phyloP scores from a whole-genome alignment of 305 asterid genomes.

The Striga hermonthica region DNA sequence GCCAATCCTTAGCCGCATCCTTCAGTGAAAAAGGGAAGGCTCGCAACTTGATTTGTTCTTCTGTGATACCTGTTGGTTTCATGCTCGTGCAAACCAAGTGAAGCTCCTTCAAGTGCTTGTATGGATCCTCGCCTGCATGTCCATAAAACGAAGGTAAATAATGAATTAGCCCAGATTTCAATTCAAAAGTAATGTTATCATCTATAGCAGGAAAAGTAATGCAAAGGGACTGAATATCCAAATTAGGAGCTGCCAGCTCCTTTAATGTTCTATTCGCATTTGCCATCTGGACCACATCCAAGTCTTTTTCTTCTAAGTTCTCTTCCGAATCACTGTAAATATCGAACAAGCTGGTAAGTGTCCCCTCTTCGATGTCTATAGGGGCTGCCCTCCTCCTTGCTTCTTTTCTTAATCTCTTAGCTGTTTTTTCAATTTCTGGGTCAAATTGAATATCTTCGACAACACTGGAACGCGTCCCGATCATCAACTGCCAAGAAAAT shows the following conservation, averaged over 20 bases:
- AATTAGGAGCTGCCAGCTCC: background rate
- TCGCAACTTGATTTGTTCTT: background rate
- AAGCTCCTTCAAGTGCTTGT: background rate
- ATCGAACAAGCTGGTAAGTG: too few species aligned
- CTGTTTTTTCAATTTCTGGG: too few species aligned
- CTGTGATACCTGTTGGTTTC: background rate
- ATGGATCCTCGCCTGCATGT: background rate
- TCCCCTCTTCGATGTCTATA: too few species aligned
- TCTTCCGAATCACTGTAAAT: too few species aligned
- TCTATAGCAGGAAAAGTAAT: background rate
- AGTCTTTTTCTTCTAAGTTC: background rate
- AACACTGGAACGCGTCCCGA: too few species aligned
- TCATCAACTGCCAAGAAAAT: too few species aligned
- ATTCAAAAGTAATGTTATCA: background rate
- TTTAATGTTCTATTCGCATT: background rate
- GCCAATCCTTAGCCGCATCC: background rate
- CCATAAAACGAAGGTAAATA: background rate
- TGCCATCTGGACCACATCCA: background rate
- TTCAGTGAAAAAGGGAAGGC: background rate
- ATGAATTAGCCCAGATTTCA: background rate
- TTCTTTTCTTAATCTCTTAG: too few species aligned
- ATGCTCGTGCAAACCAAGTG: background rate
- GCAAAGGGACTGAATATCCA: background rate
- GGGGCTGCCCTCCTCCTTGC: too few species aligned
- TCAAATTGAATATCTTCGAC: too few species aligned